Evolutionary conservation across 108 stramenopile species (phyloP), one percentile per base, ranked within the genome.

Genomic region (Nitzschia inconspicua): DNA sequence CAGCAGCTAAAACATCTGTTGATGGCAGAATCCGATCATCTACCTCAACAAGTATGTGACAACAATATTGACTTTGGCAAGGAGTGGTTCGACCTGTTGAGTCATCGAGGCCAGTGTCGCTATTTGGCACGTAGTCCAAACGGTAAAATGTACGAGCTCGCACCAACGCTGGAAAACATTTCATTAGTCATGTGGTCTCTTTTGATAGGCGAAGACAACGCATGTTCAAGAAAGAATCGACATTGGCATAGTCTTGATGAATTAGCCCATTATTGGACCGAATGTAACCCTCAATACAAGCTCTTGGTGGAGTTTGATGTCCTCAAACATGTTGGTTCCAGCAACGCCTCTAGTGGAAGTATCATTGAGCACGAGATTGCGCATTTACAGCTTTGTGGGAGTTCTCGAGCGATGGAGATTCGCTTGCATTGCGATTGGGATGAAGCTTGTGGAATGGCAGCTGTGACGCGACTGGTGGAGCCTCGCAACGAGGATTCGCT

Each of bases 71-170:
- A n/a, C n/a, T n/a, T n/a, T n/a, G 73, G 73, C 2, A 18, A 63
- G 14, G 44, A 30, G 7, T 75, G 73, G 73, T 75, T 75, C 26
- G 31, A 67, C 0, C 13, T 67, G 11, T 47, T 75, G 13, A 65
- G 61, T 44, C 57, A 63, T 62, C 23, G 63, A 40, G 56, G 66
- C 13, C 32, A 26, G 13, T 75, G 73, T 32, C 41, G 63, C 3
- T 75, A 75, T 42, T 62, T 75, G 56, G n/a, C n/a, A n/a, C n/a
- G n/a, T n/a, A 61, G 61, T 63, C 53, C 60, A 1, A 57, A 57
- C 27, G 66, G 66, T 14, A 44, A 53, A 48, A 47, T 41, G 19
- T 75, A 63, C 43, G 73, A 75, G 49, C 25, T 75, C 14, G 59
- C 61, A 1, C 73, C 73, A 7, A 75, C 66, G 2, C 23, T 66